Evolutionary conservation across 495 filamentous ascomycete genomes (phyloP).

Genomic region (Talaromyces thailandensis): DNA sequence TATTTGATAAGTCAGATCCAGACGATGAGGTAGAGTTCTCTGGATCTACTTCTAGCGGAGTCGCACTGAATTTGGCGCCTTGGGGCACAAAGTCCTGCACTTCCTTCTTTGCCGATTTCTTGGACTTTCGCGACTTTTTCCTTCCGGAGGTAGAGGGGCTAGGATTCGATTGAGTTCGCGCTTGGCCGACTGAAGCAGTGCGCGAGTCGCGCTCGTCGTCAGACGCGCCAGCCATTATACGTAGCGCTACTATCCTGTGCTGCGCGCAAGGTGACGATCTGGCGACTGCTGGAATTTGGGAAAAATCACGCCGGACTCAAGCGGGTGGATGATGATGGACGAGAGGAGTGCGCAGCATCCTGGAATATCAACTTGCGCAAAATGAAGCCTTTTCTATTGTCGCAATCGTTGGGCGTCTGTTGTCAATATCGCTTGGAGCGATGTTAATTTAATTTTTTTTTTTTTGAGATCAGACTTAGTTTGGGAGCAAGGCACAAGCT

Average conservation of each 20-base stretch:
- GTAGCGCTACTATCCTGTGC: neutral
- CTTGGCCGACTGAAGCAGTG: constrained; percentile 29
- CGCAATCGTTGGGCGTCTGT: neutral
- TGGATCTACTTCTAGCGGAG: constrained; percentile 23
- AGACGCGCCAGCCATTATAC: constrained; percentile 20
- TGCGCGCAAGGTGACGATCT: neutral
- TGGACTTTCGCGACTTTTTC: constrained; percentile 23
- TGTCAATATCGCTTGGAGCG: neutral
- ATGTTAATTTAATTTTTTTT: no score
- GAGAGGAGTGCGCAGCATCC: neutral
- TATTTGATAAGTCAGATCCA: constrained; percentile 15
- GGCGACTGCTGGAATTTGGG: neutral
- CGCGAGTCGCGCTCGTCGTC: constrained; percentile 35
- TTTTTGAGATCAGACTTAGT: neutral
- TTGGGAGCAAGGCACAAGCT: neutral
- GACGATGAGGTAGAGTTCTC: constrained; percentile 24
- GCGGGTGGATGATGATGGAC: neutral
- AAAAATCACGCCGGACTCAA: neutral
- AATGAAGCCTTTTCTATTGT: neutral
- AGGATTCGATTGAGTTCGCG: constrained; percentile 9
- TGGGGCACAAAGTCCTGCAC: constrained; percentile 29
- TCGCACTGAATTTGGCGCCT: constrained; percentile 28
- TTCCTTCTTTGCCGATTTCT: constrained; percentile 15
- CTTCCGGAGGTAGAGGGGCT: constrained; percentile 4
- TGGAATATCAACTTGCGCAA: neutral